Base-by-base conservation (phyloP, 257 asterid species). In the Hygrophila difformis region DNA sequence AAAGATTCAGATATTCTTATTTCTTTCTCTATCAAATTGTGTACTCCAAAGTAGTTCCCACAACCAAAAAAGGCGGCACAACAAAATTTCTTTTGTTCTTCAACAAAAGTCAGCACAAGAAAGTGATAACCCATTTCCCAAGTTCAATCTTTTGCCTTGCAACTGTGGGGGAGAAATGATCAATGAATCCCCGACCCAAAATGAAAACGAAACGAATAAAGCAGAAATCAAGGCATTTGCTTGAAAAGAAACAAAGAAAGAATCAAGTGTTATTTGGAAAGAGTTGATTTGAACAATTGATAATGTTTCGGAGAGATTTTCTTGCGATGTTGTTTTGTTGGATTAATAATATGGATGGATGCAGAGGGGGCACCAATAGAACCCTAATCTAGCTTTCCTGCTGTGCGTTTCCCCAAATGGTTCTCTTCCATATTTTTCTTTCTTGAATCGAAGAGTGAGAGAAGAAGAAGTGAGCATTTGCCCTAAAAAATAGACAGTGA, bases 271-370 rank as follows among this genome's bases (percentile, higher is more conserved):
- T 59, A 50, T 61, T 55, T 49, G 43, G 55, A n/a, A 59, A 75
- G 69, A 75, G 74, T 74, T 64, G 53, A 50, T 67, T n/a, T n/a
- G n/a, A n/a, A n/a, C 70, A 70, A 68, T 73, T 68, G 75, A 65
- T 51, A 59, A 28, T 44, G 70, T 56, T 51, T 44, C 47, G 21
- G 59, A 57, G 54, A 47, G 44, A 58, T 55, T 6, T 53, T 46
- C 50, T 57, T 67, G 55, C 51, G 0, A 5, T 3, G 8, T 26
- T 8, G 31, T n/a, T n/a, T n/a, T n/a, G n/a, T n/a, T n/a, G n/a
- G n/a, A n/a, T n/a, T n/a, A n/a, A n/a, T n/a, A 26, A 26, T 3
- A 26, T 26, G 8, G 4, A 26, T 26, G 31, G 31, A 26, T 26
- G 8, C 4, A 8, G 31, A 26, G 31, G 0, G 31, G 8, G 31